Evolutionary conservation across 1,284 basidiomycete genomes (phyloP).

Genomic region (Trichosporon asahii): DNA sequence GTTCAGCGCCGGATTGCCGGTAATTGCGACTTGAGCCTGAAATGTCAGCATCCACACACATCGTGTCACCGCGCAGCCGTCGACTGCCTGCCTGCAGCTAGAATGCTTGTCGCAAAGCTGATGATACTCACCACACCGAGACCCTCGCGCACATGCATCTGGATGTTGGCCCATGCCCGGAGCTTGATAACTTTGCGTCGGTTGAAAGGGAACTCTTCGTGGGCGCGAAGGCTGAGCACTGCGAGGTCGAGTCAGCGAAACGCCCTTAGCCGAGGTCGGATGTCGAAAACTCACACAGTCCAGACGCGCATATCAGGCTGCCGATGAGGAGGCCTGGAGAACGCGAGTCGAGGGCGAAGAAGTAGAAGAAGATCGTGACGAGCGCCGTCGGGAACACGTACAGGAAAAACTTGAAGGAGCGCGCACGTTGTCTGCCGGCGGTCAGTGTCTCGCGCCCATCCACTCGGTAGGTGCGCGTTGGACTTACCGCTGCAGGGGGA

Average conservation of each 20-base stretch:
- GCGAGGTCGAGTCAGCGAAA: neutral
- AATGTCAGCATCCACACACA: neutral
- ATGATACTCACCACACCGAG: neutral
- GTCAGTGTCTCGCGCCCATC: neutral
- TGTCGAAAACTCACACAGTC: neutral
- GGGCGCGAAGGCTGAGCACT: conserved; percentile 1
- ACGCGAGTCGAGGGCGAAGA: conserved; percentile 2
- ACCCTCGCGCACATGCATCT: conserved; percentile 4
- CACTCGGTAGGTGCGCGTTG: neutral
- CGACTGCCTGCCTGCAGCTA: too few relatives aligned
- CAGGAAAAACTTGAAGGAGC: conserved; percentile 5
- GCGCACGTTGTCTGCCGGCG: conserved; percentile 5
- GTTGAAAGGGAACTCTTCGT: conserved; percentile 5
- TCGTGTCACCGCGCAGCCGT: too few relatives aligned
- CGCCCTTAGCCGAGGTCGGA: neutral
- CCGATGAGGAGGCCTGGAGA: neutral
- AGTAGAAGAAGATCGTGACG: conserved; percentile 7
- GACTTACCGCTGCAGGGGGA: conserved; percentile 3
- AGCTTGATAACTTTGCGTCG: neutral
- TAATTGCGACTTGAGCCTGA: neutral
- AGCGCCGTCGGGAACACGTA: conserved; percentile 4
- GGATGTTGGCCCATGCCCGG: conserved; percentile 1
- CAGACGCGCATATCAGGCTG: neutral
- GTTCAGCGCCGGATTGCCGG: neutral
- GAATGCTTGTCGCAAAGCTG: neutral